These are phyloP conservation scores for Colletotrichum gigasporum DNA, from an alignment of 2,329 filamentous ascomycete genomes.

Conservation along the genomic window DNA sequence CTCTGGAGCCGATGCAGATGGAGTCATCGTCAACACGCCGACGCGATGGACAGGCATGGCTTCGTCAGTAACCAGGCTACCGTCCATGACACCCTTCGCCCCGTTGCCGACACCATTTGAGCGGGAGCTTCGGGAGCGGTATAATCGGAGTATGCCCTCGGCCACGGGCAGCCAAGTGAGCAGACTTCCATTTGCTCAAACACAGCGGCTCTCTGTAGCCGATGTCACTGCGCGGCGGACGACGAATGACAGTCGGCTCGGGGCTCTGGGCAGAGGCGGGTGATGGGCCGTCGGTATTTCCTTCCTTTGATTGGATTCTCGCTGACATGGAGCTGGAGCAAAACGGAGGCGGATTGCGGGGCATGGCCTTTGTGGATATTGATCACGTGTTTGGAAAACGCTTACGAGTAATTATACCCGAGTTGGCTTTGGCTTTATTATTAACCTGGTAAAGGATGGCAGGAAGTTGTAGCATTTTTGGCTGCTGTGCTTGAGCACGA, in stretches of 20 bases:
- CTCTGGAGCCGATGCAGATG: conserved; percentile 7
- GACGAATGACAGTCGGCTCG: not conserved
- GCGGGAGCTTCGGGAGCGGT: conserved; percentile 41
- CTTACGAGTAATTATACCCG: not conserved
- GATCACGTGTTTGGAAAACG: not conserved
- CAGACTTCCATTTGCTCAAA: conserved; percentile 21
- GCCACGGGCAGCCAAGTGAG: not conserved
- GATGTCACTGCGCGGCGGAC: not conserved
- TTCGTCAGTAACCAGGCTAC: conserved; percentile 46
- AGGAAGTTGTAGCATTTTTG: too few relatives aligned
- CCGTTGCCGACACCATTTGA: conserved; percentile 55
- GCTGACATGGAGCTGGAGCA: not conserved
- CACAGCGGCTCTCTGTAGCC: conserved; percentile 12
- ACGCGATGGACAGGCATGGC: conserved; percentile 57
- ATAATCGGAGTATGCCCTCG: conserved; percentile 16
- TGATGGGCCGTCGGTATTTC: not conserved
- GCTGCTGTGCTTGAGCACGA: too few relatives aligned
- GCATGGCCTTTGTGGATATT: not conserved
- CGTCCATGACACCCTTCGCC: conserved; percentile 53
- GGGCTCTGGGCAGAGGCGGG: not conserved
- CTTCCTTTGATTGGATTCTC: not conserved
- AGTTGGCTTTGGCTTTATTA: not conserved
- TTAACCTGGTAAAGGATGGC: too few relatives aligned
- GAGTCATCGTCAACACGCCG: conserved; percentile 47
- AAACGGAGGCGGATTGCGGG: not conserved